These are phyloP conservation scores for Symmetrospora coprosmae DNA, from an alignment of 768 basidiomycete species.

Conservation along the genomic window DNA sequence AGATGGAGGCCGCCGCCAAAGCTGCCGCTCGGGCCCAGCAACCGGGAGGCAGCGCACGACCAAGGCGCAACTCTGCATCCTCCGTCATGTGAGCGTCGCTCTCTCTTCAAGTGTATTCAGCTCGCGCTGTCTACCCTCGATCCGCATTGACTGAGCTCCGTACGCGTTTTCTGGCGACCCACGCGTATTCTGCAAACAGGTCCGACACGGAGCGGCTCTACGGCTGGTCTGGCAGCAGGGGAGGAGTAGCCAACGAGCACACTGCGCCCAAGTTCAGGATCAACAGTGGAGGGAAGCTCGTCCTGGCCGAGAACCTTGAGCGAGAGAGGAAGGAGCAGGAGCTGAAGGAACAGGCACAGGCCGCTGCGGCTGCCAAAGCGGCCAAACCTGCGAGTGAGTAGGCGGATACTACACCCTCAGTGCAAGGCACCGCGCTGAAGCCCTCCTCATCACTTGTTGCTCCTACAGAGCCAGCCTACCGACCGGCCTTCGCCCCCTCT, in stretches of 20 bases:
- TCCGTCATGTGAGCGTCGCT: slow-evolving; percentile 1
- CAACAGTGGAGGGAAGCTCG: slow-evolving; percentile 9
- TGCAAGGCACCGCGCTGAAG: no score
- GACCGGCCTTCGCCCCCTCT: slow-evolving; percentile 18
- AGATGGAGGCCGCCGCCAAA: neutral
- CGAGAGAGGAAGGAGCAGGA: neutral
- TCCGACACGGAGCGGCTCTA: slow-evolving; percentile 13
- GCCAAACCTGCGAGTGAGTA: no score
- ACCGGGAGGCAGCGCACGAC: neutral
- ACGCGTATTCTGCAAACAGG: neutral
- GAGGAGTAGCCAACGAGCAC: slow-evolving; percentile 11
- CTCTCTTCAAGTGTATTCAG: neutral
- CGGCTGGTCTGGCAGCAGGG: slow-evolving; percentile 15
- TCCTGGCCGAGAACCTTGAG: slow-evolving; percentile 13
- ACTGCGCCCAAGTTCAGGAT: slow-evolving; percentile 4
- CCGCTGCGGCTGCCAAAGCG: no score
- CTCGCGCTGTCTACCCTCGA: neutral
- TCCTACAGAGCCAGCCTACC: slow-evolving; percentile 6
- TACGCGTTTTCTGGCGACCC: neutral
- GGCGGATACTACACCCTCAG: no score
- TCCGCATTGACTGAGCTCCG: no score
- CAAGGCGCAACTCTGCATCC: neutral
- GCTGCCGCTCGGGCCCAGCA: neutral
- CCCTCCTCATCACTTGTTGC: no score
- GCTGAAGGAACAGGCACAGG: no score